Evolutionary conservation across 352 stramenopile genomes (phyloP), one percentile per base, ranked within the genome.

Genomic region (Pythium vanterpoolii): DNA sequence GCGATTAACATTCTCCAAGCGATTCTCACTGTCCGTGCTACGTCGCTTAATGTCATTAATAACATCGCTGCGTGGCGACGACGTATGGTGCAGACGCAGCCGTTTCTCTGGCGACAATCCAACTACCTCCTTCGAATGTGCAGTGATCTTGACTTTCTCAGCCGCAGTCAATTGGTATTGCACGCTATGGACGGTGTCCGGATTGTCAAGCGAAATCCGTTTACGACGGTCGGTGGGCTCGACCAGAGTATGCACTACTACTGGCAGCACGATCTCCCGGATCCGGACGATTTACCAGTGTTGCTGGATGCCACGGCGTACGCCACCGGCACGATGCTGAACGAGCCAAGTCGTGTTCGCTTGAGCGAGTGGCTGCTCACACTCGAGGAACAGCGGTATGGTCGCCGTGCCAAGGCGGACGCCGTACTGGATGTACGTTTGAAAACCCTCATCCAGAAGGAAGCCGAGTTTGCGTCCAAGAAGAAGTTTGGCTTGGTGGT

Each of bases 71-170:
- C 73, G 5, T 90, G 83, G 83, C 67, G 78, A 3, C 64, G 80
- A 4, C 68, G 75, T 39, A 86, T 89, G 77, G 74, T 89, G 13
- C 69, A 80, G 53, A 71, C 64, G 9, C 52, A 71, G 31, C 79
- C 81, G 19, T 93, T 93, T 53, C 39, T 62, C 26, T 91, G 81
- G 81, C 68, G 74, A 16, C 66, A 77, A 28, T 28, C 72, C 14
- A 93, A 93, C 46, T 93, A 93, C 47, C 47, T 84, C 8, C 55
- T 89, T 28, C 80, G 83, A 40, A 88, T 93, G 77, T 68, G 68
- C 7, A 73, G 69, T 42, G 83, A 93, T 45, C 31, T 84, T 1
- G 83, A 93, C 40, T 91, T 93, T 40, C 55, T 91, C n/a, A 86
- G 69, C 54, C 83, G 86, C 50, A 92, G 80, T 44, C 76, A 81